phyloP scores from a whole-genome alignment of 2,329 filamentous ascomycete genomes.

The Chaetomium strumarium region DNA sequence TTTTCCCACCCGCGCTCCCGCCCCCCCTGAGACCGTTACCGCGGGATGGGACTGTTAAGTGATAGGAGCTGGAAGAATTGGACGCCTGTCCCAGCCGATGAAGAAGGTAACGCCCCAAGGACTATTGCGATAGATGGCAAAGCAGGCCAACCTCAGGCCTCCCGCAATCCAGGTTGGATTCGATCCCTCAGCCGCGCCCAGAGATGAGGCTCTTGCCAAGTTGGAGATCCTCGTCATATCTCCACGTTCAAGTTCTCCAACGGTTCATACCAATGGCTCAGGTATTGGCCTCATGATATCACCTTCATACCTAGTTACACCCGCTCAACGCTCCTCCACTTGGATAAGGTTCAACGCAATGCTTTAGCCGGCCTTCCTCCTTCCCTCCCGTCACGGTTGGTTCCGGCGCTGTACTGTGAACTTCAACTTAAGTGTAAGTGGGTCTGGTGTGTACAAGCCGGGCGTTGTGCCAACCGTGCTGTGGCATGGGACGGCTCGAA shows the following conservation, averaged over 20 bases:
- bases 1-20: conserved; percentile 11
- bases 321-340: background rate
- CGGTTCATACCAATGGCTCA: background rate
- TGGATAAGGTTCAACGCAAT: background rate
- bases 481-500: conserved; percentile 17
- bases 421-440: conserved; percentile 14
- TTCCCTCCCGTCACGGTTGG: conserved; percentile 6
- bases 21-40: background rate
- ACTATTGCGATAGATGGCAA: too few relatives aligned
- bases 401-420: conserved; percentile 13
- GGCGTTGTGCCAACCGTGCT: conserved; percentile 3
- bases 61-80: background rate
- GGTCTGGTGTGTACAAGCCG: conserved; percentile 8
- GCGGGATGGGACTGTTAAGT: background rate
- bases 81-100: background rate
- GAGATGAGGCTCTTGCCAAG: conserved; percentile 18
- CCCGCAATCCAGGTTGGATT: background rate
- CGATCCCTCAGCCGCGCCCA: conserved; percentile 9
- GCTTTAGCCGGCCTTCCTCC: conserved; percentile 18
- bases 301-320: background rate
- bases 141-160: background rate
- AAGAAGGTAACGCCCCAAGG: background rate
- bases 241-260: conserved; percentile 2
- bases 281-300: too few relatives aligned
- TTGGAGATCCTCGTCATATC: conserved; percentile 9